Percentiles rank a stretch among this genome's conserved stretches.
Evolutionary conservation across 495 filamentous ascomycete genomes (phyloP).

Genomic region (Penicillium samsonianum): DNA sequence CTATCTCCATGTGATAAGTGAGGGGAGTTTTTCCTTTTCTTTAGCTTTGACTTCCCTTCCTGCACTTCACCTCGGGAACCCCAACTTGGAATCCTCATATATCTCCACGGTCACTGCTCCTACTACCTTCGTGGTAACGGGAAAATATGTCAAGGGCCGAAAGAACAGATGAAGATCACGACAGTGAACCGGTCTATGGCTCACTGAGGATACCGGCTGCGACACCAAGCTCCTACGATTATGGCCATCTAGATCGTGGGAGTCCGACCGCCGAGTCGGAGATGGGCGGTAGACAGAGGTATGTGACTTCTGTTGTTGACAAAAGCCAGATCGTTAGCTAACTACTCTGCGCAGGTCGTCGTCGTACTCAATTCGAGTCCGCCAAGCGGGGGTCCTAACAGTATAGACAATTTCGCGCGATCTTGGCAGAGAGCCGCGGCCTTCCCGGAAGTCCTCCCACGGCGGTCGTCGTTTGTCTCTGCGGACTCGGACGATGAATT

Average conservation of each 20-base stretch:
- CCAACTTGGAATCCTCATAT: neutral
- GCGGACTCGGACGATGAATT: conserved; percentile 52
- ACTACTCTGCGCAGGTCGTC: conserved; percentile 36
- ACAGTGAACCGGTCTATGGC: conserved; percentile 11
- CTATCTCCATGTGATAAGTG: conserved; percentile 17
- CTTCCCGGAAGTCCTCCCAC: conserved; percentile 82
- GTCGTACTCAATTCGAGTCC: conserved; percentile 74
- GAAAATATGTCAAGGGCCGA: conserved; percentile 16
- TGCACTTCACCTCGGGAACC: neutral
- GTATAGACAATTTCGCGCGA: conserved; percentile 89
- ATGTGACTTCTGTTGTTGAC: neutral
- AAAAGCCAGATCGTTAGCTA: neutral
- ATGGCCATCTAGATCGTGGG: conserved; percentile 15
- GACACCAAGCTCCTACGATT: conserved; percentile 23
- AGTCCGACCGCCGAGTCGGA: conserved; percentile 24
- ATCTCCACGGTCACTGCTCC: neutral
- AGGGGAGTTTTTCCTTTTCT: conserved; percentile 8
- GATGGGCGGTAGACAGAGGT: conserved; percentile 24
- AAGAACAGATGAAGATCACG: conserved; percentile 10
- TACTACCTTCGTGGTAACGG: neutral
- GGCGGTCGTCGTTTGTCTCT: conserved; percentile 68
- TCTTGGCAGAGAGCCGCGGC: conserved; percentile 91
- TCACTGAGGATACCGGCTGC: conserved; percentile 16
- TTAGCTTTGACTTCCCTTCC: neutral
- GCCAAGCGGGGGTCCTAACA: conserved; percentile 90